Evolutionary conservation across 1,284 basidiomycete genomes (phyloP).

Genomic region (Puccinia brachypodii): DNA sequence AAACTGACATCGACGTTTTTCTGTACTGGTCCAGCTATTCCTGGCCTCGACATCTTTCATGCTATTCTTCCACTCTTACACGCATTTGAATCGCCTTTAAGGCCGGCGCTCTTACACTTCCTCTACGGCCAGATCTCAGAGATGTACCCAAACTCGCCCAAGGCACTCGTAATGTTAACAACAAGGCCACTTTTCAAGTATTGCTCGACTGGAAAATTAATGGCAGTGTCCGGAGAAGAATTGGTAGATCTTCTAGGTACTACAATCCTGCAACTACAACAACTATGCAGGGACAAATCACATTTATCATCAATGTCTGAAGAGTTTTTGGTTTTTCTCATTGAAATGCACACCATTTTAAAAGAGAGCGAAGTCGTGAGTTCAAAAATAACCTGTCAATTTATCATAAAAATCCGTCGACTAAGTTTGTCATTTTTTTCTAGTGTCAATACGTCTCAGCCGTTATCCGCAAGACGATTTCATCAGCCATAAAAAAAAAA

Average conservation of each 20-base stretch:
- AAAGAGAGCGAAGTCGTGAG: slow-evolving; percentile 34
- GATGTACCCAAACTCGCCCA: slow-evolving; percentile 30
- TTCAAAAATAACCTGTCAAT: not conserved
- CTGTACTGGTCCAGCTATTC: slow-evolving; percentile 18
- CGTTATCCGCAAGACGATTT: slow-evolving; percentile 8
- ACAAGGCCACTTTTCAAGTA: slow-evolving; percentile 23
- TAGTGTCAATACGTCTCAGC: slow-evolving; percentile 29
- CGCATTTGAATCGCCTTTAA: slow-evolving; percentile 29
- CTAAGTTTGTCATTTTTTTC: not conserved
- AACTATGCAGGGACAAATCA: slow-evolving; percentile 19
- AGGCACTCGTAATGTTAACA: slow-evolving; percentile 27
- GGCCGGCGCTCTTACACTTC: slow-evolving; percentile 31
- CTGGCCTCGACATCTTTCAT: slow-evolving; percentile 7
- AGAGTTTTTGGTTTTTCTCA: slow-evolving; percentile 40
- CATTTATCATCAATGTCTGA: slow-evolving; percentile 7
- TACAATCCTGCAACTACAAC: slow-evolving; percentile 35
- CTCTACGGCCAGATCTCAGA: slow-evolving; percentile 21
- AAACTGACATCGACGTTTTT: not conserved
- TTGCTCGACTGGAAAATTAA: not conserved
- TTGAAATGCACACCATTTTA: slow-evolving; percentile 31
- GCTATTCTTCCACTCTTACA: slow-evolving; percentile 24
- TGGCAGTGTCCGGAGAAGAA: slow-evolving; percentile 9
- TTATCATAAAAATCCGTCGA: not conserved
- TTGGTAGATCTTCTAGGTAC: slow-evolving; percentile 26
- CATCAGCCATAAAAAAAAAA: slow-evolving; percentile 10